Percentiles rank a stretch among this genome's conserved stretches.
These are phyloP conservation scores for Fusarium sp. DNA, from an alignment of 2,329 filamentous ascomycete genomes.

Conservation along the genomic window DNA sequence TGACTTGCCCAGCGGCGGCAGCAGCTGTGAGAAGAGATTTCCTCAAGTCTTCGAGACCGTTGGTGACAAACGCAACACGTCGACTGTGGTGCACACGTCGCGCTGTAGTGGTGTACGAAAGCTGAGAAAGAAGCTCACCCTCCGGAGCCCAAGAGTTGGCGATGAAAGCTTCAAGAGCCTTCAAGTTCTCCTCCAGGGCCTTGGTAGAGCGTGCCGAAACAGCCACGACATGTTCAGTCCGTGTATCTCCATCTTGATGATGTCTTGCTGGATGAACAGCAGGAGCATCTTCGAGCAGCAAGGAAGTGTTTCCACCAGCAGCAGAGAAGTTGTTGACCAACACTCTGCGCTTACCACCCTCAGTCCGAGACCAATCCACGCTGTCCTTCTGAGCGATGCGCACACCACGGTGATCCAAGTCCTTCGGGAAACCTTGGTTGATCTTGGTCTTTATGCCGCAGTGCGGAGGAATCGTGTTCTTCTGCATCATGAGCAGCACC, in stretches of 20 bases:
- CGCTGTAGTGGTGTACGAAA: not conserved
- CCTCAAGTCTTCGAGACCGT: not conserved
- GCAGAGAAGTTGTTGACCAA: constrained; percentile 1
- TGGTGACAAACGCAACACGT: not conserved
- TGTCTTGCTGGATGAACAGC: too few relatives aligned
- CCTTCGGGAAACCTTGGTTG: not conserved
- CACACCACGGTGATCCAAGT: not conserved
- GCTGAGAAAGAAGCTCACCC: not conserved
- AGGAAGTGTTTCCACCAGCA: not conserved
- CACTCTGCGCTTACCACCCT: not conserved
- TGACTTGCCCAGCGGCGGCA: fast-evolving
- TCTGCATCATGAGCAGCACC: not conserved
- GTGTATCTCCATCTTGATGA: not conserved
- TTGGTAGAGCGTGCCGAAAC: not conserved
- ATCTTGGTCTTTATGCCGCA: constrained; percentile 7
- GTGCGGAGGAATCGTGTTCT: constrained; percentile 34
- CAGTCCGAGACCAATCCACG: not conserved
- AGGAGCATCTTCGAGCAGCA: not conserved
- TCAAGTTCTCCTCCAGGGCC: not conserved
- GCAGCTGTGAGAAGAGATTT: not conserved
- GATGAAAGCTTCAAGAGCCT: not conserved
- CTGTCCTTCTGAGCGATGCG: not conserved
- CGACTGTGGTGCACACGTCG: not conserved
- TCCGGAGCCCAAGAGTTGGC: not conserved
- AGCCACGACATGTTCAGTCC: not conserved